Evolutionary conservation across 2,329 filamentous ascomycete genomes (phyloP), one percentile per base, ranked within the genome.

Genomic region (Neopestalotiopsis sp.): DNA sequence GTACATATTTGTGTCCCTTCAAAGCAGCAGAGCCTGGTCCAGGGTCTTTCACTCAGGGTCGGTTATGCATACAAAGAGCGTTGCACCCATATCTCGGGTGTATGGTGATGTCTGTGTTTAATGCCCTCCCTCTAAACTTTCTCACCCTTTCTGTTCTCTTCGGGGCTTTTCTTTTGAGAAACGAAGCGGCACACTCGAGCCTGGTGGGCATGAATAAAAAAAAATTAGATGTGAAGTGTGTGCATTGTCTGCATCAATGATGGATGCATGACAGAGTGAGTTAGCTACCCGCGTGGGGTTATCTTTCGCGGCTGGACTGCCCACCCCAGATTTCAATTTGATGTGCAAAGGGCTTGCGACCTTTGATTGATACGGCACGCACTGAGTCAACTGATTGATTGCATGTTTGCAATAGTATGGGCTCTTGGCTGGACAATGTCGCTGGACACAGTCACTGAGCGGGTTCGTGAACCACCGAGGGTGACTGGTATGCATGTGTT

Each of bases 321-420:
- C 32, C 59, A 62, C 59, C 59, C 59, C 59, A 20, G 32, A 62
- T 34, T 62, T 62, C 32, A 30, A 62, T 12, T 30, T 38, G 30
- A 12, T 34, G 17, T 40, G 30, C 59, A 38, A 34, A 17, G n/a
- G 30, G n/a, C 12, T 28, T 20, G 32, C 32, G 24, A 20, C 17
- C 30, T 20, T 40, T 30, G 30, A 62, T 40, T 17, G n/a, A 13
- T 40, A 30, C 59, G 32, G 34, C 34, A 38, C 34, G 34, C 34
- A 10, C 34, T 38, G 30, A 34, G n/a, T 62, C n/a, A 30, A 40
- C 34, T 40, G 59, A 28, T 24, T 53, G 45, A 53, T 9, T n/a
- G 20, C 45, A 53, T 53, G 30, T 30, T n/a, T 17, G 7, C 28
- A 14, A 24, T 14, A 30, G 59, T 17, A 38, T 62, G 59, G 17